Percentiles rank a stretch among this genome's conserved stretches.
Conservation (phyloP, 306 rosid species). For the Ceratonia siliqua region DNA sequence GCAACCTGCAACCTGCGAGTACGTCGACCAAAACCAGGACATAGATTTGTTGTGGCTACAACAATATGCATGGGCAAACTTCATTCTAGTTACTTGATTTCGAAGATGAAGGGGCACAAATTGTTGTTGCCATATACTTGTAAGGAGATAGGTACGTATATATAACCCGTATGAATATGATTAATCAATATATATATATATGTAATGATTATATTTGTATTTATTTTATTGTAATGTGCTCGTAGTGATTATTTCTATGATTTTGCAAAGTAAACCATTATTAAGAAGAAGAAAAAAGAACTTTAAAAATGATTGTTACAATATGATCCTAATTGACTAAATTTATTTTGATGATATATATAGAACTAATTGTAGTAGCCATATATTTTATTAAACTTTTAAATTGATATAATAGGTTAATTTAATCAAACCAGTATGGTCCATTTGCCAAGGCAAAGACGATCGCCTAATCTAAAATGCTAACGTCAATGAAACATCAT, state of each 20-base stretch:
- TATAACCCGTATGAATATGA: no score
- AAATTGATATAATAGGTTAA: no score
- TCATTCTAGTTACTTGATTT: not conserved
- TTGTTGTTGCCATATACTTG: no score
- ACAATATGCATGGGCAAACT: no score
- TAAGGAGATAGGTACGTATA: no score
- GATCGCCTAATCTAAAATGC: not conserved
- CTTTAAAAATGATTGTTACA: no score
- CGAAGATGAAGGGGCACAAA: not conserved
- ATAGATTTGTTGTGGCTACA: conserved; percentile 11
- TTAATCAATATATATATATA: no score
- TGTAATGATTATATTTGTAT: not conserved
- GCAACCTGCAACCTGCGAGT: conserved; percentile 4
- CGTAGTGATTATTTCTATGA: not conserved
- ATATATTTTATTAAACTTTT: no score
- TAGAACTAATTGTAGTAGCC: not conserved
- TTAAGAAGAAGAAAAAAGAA: not conserved
- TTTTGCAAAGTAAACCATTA: not conserved
- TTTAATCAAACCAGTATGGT: conserved; percentile 2
- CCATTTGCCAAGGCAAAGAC: not conserved
- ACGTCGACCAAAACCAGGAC: conserved; percentile 24
- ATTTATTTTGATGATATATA: not conserved
- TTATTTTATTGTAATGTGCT: not conserved
- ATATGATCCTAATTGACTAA: conserved; percentile 12
- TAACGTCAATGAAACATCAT: not conserved